Evolutionary conservation across 2,329 filamentous ascomycete species (phyloP), one percentile per base, ranked within the genome.

Genomic region (Xylariales sp.): DNA sequence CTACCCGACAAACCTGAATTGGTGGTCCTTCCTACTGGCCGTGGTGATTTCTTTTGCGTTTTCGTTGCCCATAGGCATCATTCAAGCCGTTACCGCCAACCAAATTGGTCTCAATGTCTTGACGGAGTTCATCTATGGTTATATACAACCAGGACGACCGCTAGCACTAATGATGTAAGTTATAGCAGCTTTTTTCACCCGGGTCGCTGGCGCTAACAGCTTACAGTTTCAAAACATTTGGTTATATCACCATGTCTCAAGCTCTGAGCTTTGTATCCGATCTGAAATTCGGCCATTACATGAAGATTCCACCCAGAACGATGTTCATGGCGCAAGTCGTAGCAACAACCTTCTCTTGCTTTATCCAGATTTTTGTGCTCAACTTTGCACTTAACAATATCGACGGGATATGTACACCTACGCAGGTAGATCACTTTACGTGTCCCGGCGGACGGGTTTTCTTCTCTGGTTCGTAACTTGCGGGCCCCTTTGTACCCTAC

Each of bases 41-140:
- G 70, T 88, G 4, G 61, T 71, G 36, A 80, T 88, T 41, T 76
- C 82, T 0, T 74, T 78, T 40, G 59, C 70, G 7, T 87, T 84
- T 55, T 67, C 80, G 7, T 60, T 87, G 11, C 83, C 83, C 0
- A 81, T 81, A 32, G 79, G 79, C 28, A 85, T 87, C 41, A 77
- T 88, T 23, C 74, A 85, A 51, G 84, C 81, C 25, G 70, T 81
- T 5, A 84, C 83, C 4, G 80, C 85, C 52, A 81, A 83, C 56
- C 66, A 85, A 63, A 80, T 87, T 25, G 82, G 81, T 2, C 65
- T 88, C 24, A 88, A 88, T 45, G 83, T 89, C 18, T 64, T 88
- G 44, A 85, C 83, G 1, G 83, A 87, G 61, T 86, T 88, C 46
- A 65, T 89, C 4, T 78, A 80, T 41, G 85, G 85, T 2, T 88